Conservation (phyloP, 345 rosid species). For the Toxicodendron radicans region DNA sequence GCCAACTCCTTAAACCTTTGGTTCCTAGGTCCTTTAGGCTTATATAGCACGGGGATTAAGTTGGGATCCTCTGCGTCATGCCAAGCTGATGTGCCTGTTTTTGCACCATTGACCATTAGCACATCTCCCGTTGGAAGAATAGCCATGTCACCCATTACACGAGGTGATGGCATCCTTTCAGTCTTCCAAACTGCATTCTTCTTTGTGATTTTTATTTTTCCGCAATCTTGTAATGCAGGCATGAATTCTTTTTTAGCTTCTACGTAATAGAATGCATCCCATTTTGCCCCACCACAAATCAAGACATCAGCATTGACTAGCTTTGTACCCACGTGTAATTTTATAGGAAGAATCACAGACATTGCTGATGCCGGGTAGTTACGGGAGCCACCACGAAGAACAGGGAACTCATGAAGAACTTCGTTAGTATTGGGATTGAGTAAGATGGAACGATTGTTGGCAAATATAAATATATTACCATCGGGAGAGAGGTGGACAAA, state of each 20-base stretch:
- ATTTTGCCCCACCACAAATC: constrained; percentile 58
- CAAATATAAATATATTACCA: constrained; percentile 24
- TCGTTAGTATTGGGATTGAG: constrained; percentile 24
- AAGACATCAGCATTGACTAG: constrained; percentile 48
- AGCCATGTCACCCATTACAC: constrained; percentile 72
- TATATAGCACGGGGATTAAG: constrained; percentile 50
- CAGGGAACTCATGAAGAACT: constrained; percentile 29
- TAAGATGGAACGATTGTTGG: constrained; percentile 21
- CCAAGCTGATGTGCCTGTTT: constrained; percentile 68
- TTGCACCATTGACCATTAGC: constrained; percentile 67
- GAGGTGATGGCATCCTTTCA: constrained; percentile 59
- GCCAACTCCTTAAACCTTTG: constrained; percentile 41
- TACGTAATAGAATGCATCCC: constrained; percentile 42
- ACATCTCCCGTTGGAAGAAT: constrained; percentile 72
- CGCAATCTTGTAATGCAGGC: constrained; percentile 38
- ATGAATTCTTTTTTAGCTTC: constrained; percentile 25
- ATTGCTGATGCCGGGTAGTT: constrained; percentile 32
- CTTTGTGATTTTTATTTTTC: constrained; percentile 36
- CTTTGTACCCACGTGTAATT: constrained; percentile 25
- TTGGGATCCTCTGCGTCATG: constrained; percentile 64
- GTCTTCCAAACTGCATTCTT: constrained; percentile 52
- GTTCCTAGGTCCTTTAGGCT: constrained; percentile 17
- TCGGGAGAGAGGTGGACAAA: constrained; percentile 34
- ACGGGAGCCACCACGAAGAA: constrained; percentile 33
- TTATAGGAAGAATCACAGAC: constrained; percentile 43